These are phyloP conservation scores for Apiotrichum domesticum DNA, from an alignment of 1,284 basidiomycete species.

Conservation along the genomic window DNA sequence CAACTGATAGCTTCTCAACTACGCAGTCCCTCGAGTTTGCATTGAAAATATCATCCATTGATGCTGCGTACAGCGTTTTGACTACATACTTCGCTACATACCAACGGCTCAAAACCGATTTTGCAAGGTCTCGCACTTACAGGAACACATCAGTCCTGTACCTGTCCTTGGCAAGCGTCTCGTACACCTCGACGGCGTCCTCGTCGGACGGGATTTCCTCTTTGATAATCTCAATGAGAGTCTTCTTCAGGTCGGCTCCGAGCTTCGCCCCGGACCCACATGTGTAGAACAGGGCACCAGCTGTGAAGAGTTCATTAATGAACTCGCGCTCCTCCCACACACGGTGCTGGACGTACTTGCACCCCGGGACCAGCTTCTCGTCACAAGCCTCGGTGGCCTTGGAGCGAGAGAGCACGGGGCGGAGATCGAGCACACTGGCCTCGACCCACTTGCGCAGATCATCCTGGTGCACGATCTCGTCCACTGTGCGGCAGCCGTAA, in stretches of 20 bases:
- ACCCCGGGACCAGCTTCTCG: background rate
- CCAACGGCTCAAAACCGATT: too few relatives aligned
- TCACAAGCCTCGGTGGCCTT: background rate
- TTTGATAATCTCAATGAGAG: conserved; percentile 11
- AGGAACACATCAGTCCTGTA: conserved; percentile 10
- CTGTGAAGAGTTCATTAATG: conserved; percentile 42
- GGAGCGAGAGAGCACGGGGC: conserved; percentile 51
- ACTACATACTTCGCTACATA: too few relatives aligned
- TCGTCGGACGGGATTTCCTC: background rate
- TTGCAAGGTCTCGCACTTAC: background rate
- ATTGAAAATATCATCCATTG: too few relatives aligned
- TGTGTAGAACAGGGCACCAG: conserved; percentile 51
- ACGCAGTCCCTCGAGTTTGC: too few relatives aligned
- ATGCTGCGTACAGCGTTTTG: too few relatives aligned
- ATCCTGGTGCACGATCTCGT: conserved; percentile 52
- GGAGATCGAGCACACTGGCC: conserved; percentile 51
- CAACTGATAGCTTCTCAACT: too few relatives aligned
- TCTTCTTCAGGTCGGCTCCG: conserved; percentile 8
- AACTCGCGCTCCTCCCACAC: conserved; percentile 50
- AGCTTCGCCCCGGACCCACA: conserved; percentile 45
- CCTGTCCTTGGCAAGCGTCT: conserved; percentile 1
- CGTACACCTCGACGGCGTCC: background rate
- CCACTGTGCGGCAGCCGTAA: conserved; percentile 48
- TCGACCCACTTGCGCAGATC: conserved; percentile 51
- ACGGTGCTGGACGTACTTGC: conserved; percentile 42